Evolutionary conservation across 495 filamentous ascomycete genomes (phyloP), one percentile per base, ranked within the genome.

Genomic region (Aeminium ludgeri): DNA sequence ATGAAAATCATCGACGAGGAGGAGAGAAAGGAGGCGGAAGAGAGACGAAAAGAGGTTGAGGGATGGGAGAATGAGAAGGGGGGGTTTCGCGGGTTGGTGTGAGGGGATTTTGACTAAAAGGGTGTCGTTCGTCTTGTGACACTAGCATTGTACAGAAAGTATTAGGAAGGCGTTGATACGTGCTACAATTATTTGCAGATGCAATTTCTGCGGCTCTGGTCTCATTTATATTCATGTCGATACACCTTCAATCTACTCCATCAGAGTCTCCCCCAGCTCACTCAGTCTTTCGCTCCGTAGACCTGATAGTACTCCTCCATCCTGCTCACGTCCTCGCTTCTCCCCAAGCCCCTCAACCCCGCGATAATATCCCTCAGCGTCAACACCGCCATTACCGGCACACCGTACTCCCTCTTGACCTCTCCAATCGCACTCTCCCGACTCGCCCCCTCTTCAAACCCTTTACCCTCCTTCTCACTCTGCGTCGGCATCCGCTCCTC

Each of bases 301-400:
- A 76, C 77, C 32, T 59, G 62, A 48, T 81, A 69, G 59, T 96
- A 94, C 49, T 78, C 81, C 65, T 82, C 70, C 63, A 87, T 68
- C 35, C 66, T 64, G 63, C 67, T 66, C 47, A 86, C 63, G 44
- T 93, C 80, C 5, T 44, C 43, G 37, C 76, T 67, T 20, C 51
- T 54, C 12, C 65, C 64, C 48, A 73, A 35, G 48, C 63, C 61
- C 46, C 62, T 70, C 50, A 76, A 55, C 12, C 72, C 77, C 44
- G 70, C 74, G 55, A 95, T 79, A 53, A 95, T 66, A 56, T 95
- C 85, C 48, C 82, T 70, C 45, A 96, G 64, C 29, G 59, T 65
- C 46, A 66, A 40, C 20, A 66, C 59, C 1, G 56, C 44, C 25
- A 65, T 41, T 17, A 65, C 62, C 10, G 63, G 60, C 30, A 65